Evolutionary conservation across 2,329 filamentous ascomycete species (phyloP).

Genomic region (Juglanconis oblonga): DNA sequence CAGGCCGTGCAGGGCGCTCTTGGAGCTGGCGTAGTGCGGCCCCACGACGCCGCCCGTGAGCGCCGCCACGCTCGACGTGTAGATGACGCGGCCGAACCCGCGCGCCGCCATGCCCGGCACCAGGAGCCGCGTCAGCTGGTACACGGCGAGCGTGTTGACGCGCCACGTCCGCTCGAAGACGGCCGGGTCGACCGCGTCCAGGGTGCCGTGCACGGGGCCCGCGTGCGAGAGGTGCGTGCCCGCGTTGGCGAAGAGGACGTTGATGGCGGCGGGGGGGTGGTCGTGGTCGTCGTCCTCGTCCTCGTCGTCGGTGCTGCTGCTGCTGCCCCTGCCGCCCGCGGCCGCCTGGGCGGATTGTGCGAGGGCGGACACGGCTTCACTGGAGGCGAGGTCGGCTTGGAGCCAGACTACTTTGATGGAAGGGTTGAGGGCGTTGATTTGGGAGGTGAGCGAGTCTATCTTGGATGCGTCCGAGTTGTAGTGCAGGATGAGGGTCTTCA

Average conservation of each 20-base stretch:
- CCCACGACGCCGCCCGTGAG: slow-evolving; percentile 13
- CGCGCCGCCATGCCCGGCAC: slow-evolving; percentile 1
- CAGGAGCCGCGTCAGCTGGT: slow-evolving; percentile 11
- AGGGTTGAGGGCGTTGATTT: not conserved
- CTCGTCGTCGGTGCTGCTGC: no score
- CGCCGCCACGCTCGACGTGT: slow-evolving; percentile 12
- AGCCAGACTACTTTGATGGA: slow-evolving; percentile 6
- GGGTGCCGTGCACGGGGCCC: slow-evolving; percentile 3
- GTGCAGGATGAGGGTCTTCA: slow-evolving; percentile 12
- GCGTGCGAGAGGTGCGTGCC: slow-evolving; percentile 5
- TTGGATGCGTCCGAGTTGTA: slow-evolving; percentile 1
- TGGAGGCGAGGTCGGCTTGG: slow-evolving; percentile 9
- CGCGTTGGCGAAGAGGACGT: slow-evolving; percentile 14
- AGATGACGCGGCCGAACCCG: slow-evolving; percentile 12
- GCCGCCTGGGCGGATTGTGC: not conserved
- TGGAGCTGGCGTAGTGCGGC: slow-evolving; percentile 12
- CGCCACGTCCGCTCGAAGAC: slow-evolving; percentile 13
- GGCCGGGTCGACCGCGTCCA: not conserved
- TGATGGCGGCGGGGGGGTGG: not conserved
- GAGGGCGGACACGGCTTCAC: not conserved
- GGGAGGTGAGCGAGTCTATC: not conserved
- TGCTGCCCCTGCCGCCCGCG: no score
- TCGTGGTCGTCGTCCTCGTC: no score
- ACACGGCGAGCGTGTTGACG: slow-evolving; percentile 7
- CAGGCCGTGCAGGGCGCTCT: slow-evolving; percentile 13